A percentile compares a stretch with the other conserved stretches of the same genome.
phyloP scores from a whole-genome alignment of 129 eudicot species.

The Flaveria ramosissima region DNA sequence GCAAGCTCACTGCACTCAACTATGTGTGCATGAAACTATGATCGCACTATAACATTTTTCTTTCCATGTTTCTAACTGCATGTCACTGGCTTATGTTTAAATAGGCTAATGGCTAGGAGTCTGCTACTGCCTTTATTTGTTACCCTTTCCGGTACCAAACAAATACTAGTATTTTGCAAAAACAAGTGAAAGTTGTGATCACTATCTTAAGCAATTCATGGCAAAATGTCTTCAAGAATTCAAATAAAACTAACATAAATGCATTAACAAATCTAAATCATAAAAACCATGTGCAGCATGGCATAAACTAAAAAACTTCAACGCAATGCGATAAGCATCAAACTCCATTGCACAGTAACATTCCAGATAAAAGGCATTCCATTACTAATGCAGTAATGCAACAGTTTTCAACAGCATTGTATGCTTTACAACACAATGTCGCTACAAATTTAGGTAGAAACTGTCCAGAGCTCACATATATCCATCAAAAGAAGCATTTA shows the following conservation, averaged over 20 bases:
- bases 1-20: no score
- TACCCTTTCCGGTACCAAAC: not conserved
- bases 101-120: not conserved
- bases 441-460: conserved; percentile 18
- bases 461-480: not conserved
- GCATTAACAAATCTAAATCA: not conserved
- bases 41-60: no score
- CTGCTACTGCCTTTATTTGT: conserved; percentile 1
- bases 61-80: not conserved
- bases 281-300: not conserved
- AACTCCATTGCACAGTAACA: not conserved
- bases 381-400: not conserved
- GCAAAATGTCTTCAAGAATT: not conserved
- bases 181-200: not conserved
- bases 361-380: not conserved
- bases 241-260: not conserved
- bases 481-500: not conserved
- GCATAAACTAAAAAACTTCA: not conserved
- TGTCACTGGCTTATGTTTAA: not conserved
- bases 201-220: conserved; percentile 1
- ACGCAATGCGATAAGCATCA: not conserved
- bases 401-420: conserved; percentile 14
- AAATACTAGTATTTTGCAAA: not conserved
- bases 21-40: no score
- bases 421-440: conserved; percentile 26